Evolutionary conservation across 306 rosid species (phyloP).

Genomic region (Acacia acuminata): DNA sequence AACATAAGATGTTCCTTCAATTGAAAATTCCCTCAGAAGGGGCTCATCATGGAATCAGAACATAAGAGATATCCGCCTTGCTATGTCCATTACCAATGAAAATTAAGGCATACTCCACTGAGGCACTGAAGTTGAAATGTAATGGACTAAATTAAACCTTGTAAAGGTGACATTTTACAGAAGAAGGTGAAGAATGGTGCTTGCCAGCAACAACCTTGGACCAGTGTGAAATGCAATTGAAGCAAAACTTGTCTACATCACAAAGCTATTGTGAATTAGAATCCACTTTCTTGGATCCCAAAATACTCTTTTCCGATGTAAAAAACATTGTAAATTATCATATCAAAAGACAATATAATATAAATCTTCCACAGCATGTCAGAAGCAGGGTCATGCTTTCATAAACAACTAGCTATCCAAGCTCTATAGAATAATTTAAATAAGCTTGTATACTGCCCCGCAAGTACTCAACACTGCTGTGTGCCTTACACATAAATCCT

Average conservation of each 20-base stretch:
- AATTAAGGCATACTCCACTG: not conserved
- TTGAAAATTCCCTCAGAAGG: not conserved
- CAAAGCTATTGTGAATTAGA: constrained; percentile 14
- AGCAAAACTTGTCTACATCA: constrained; percentile 83
- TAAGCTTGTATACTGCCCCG: no score
- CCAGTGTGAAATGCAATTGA: constrained; percentile 88
- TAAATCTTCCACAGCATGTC: not conserved
- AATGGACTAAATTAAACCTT: constrained; percentile 56
- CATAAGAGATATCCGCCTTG: not conserved
- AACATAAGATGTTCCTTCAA: not conserved
- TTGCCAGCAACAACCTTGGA: constrained; percentile 66
- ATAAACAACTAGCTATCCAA: no score
- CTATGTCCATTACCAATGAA: not conserved
- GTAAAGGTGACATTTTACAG: constrained; percentile 85
- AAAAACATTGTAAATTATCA: not conserved
- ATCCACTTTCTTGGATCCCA: not conserved
- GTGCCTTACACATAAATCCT: no score
- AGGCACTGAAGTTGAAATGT: constrained; percentile 3
- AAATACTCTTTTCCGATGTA: not conserved
- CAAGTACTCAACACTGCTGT: no score
- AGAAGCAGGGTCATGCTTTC: not conserved
- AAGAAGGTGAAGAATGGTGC: constrained; percentile 46
- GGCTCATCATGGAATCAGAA: not conserved
- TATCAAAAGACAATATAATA: not conserved
- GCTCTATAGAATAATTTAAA: no score